Percentiles rank a stretch among this genome's conserved stretches.
These are phyloP conservation scores for Zea mays DNA, from an alignment of 176 grass and related monocot genomes.

Conservation along the genomic window Zm-B73-REFERENCE-NAM-5.0 NC_050101.1:177742501-177743000, in stretches of 20 bases:
- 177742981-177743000: not conserved
- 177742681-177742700: not conserved
- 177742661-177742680: not conserved
- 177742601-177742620: not conserved
- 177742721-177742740: not conserved
- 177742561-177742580: not conserved
- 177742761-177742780: conserved; percentile 4
- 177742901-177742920: not conserved
- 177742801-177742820: not conserved
- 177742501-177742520: not conserved
- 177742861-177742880: not conserved
- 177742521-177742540: not conserved
- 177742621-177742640: not conserved
- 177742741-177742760: conserved; percentile 16
- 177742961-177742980: not conserved
- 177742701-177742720: not conserved
- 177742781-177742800: not conserved
- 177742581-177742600: not conserved
- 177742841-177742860: not conserved
- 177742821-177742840: not conserved
- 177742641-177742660: not conserved
- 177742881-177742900: conserved; percentile 26
- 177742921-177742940: conserved; percentile 18
- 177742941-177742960: not conserved
- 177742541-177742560: not conserved